These are phyloP conservation scores for Arachis stenosperma DNA, from an alignment of 306 rosid species.

Conservation along the genomic window DNA sequence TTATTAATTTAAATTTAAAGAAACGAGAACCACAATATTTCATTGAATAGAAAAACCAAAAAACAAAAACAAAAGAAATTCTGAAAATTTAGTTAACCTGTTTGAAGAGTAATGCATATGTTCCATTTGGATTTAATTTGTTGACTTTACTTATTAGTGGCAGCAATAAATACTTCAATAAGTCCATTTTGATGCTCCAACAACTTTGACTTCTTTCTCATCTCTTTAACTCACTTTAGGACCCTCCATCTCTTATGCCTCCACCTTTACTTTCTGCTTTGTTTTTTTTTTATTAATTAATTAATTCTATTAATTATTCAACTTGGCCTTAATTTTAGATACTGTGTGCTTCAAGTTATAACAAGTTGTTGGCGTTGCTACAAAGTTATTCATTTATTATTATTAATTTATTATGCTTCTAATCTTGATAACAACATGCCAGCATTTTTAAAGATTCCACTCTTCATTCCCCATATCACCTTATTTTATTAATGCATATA, in stretches of 20 bases:
- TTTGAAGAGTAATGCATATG: neutral
- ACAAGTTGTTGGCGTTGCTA: neutral
- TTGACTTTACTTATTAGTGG: neutral
- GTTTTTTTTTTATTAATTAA: too few relatives aligned
- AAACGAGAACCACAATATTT: too few relatives aligned
- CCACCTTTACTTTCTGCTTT: too few relatives aligned
- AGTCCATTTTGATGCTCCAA: conserved; percentile 1
- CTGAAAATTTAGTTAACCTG: neutral
- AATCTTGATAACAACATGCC: too few relatives aligned
- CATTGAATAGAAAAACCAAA: too few relatives aligned
- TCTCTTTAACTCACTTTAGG: neutral
- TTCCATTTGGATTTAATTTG: conserved; percentile 4
- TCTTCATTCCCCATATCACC: too few relatives aligned
- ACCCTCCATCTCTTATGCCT: neutral
- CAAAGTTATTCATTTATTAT: neutral
- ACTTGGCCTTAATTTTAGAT: neutral
- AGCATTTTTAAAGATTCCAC: too few relatives aligned
- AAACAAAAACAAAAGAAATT: neutral
- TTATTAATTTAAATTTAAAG: too few relatives aligned
- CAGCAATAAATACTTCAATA: neutral
- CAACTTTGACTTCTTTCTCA: conserved; percentile 12
- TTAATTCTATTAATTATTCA: neutral
- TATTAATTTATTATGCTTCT: too few relatives aligned
- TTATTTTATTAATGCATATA: too few relatives aligned
- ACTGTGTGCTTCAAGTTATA: neutral